Evolutionary conservation across 805 yeast species (phyloP).

Genomic region (Hanseniaspora lindneri): DNA sequence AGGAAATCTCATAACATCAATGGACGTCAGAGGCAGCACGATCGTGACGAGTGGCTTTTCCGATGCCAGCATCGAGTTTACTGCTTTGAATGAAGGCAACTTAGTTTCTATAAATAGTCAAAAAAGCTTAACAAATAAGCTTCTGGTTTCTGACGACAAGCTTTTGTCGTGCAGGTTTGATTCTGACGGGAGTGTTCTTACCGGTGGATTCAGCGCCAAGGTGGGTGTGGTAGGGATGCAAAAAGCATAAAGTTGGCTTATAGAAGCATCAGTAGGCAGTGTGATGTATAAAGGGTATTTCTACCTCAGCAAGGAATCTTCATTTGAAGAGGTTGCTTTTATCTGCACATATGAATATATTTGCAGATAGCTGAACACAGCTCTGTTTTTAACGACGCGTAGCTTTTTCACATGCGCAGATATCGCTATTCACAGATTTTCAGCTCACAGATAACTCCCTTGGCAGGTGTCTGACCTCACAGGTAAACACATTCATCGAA

Average conservation of each 20-base stretch:
- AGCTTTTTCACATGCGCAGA: no score
- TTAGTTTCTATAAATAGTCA: background rate
- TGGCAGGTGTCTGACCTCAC: no score
- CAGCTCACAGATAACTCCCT: no score
- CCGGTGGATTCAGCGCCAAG: constrained; percentile 10
- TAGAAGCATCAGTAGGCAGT: no score
- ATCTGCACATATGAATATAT: no score
- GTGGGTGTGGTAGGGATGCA: background rate
- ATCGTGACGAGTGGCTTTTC: constrained; percentile 5
- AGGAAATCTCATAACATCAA: constrained; percentile 7
- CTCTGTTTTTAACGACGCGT: no score
- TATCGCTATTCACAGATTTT: no score
- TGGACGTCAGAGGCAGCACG: background rate
- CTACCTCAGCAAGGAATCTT: no score
- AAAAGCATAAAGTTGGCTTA: background rate
- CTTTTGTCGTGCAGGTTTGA: background rate
- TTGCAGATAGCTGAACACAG: no score
- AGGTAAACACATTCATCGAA: no score
- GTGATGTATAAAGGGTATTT: no score
- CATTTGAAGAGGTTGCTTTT: background rate
- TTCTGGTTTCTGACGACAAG: background rate
- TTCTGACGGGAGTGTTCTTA: background rate
- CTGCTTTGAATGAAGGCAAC: background rate
- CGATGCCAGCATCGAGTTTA: constrained; percentile 3
- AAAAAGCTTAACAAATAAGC: no score